Evolutionary conservation across 2,329 filamentous ascomycete species (phyloP).

Genomic region (Lachnellula arida): DNA sequence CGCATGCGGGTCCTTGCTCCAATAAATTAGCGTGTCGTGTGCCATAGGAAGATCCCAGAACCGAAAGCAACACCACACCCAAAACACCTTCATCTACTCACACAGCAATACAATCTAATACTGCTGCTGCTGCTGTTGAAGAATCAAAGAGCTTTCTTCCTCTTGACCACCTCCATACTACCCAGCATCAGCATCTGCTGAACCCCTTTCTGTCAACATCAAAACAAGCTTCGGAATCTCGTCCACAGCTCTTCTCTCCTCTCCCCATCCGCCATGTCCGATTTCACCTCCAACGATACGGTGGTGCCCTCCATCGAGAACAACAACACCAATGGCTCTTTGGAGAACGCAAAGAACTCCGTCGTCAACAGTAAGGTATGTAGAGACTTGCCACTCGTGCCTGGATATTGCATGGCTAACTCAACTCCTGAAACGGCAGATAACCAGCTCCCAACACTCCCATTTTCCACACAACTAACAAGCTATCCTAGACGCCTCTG

Average conservation of each 20-base stretch:
- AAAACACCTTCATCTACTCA: not conserved
- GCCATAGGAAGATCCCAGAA: constrained; percentile 2
- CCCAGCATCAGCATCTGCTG: not conserved
- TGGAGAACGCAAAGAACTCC: constrained; percentile 23
- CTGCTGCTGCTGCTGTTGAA: not conserved
- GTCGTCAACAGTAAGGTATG: constrained; percentile 28
- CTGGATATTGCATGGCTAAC: constrained; percentile 16
- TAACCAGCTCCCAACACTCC: constrained; percentile 18
- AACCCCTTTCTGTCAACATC: not conserved
- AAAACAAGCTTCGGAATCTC: constrained; percentile 2
- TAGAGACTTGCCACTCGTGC: not conserved
- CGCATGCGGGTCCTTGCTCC: constrained; percentile 10
- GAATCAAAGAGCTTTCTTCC: too few relatives aligned
- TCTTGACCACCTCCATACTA: not conserved
- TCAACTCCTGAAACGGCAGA: constrained; percentile 22
- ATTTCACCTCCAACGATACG: constrained; percentile 17
- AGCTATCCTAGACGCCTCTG: constrained; percentile 24
- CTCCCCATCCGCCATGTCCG: constrained; percentile 17
- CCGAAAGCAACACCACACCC: constrained; percentile 6
- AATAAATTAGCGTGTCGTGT: constrained; percentile 17
- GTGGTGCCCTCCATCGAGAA: constrained; percentile 24
- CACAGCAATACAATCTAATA: not conserved
- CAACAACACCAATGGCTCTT: constrained; percentile 8
- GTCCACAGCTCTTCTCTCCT: constrained; percentile 2
- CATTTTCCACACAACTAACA: constrained; percentile 17